Conservation (phyloP, 129 eudicot genomes). For the Cynara cardunculus region DNA sequence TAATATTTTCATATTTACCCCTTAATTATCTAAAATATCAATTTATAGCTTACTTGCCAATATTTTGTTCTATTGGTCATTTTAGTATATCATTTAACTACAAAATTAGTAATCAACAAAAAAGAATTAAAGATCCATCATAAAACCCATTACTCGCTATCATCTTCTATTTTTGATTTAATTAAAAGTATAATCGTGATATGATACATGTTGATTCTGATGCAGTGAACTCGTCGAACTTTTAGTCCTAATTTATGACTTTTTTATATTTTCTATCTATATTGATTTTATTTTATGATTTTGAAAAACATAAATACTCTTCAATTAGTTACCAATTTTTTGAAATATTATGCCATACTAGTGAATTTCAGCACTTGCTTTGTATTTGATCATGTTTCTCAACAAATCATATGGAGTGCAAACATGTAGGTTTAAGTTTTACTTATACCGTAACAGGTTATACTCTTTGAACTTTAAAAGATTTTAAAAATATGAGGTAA, state of each 20-base stretch:
- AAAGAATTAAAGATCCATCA: too few relatives aligned
- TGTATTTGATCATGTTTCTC: not conserved
- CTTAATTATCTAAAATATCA: too few relatives aligned
- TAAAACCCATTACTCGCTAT: too few relatives aligned
- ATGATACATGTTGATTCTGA: too few relatives aligned
- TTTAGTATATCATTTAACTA: not conserved
- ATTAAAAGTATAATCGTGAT: too few relatives aligned
- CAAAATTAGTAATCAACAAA: not conserved
- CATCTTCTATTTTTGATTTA: too few relatives aligned
- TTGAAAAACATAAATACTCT: not conserved
- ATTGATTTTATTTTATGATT: not conserved
- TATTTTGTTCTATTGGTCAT: not conserved
- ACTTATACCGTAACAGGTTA: not conserved
- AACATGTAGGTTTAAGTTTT: not conserved
- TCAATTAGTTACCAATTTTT: too few relatives aligned
- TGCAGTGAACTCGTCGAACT: too few relatives aligned
- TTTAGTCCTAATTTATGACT: not conserved
- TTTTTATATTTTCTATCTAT: not conserved
- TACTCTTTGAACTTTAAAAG: too few relatives aligned
- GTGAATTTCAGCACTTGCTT: not conserved
- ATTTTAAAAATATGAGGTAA: not conserved
- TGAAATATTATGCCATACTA: not conserved
- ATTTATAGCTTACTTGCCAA: not conserved
- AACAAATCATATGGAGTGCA: not conserved
- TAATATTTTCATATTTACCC: not conserved